These are phyloP conservation scores for Annona cherimola DNA, from an alignment of 164 flowering plant genomes.

Conservation along the genomic window DNA sequence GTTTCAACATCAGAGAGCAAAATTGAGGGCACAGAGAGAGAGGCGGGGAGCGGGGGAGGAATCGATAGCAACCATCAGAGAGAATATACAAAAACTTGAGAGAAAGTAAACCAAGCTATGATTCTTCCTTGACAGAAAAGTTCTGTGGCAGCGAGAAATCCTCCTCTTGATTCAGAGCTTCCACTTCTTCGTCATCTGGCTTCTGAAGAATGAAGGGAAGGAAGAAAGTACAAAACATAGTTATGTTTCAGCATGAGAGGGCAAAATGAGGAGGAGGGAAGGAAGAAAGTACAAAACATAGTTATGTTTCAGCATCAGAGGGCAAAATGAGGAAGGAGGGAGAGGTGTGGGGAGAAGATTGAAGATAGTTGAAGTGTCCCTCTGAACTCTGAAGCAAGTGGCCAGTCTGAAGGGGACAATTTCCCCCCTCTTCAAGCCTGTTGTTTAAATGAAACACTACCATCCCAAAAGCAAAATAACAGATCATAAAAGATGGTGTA, in stretches of 20 bases:
- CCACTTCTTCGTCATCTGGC: conserved; percentile 82
- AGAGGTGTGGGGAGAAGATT: background rate
- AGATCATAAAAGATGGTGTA: no score
- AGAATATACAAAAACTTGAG: background rate
- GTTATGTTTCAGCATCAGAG: no score
- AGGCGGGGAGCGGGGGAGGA: background rate
- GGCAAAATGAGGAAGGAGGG: background rate
- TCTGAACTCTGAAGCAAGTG: no score
- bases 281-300: background rate
- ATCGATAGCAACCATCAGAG: background rate
- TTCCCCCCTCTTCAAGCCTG: no score
- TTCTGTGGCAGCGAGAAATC: conserved; percentile 77
- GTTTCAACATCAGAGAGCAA: no score
- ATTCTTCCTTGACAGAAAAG: conserved; percentile 68
- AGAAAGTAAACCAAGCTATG: conserved; percentile 14
- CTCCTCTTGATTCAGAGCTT: conserved; percentile 64
- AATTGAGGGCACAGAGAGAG: no score
- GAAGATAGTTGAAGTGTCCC: no score
- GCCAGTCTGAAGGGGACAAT: no score
- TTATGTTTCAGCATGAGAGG: no score
- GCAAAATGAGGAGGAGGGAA: background rate
- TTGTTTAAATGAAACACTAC: no score
- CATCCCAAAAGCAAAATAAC: no score
- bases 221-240: background rate
- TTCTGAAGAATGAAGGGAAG: conserved; percentile 43